Evolutionary conservation across 176 grass and related monocot genomes (phyloP).

Genomic region (Rhynchospora breviuscula): DNA sequence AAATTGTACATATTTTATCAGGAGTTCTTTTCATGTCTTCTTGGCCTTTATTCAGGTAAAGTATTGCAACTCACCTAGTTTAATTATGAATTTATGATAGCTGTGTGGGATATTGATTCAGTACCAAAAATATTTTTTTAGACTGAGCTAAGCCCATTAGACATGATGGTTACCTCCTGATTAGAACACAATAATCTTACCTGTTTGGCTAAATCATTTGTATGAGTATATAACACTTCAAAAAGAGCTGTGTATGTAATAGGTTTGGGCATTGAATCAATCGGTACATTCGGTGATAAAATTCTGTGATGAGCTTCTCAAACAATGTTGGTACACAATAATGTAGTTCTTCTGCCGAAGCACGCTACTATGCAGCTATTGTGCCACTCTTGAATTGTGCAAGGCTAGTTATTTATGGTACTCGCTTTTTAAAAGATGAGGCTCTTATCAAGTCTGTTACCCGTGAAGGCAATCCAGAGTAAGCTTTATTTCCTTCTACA

Average conservation of each 20-base stretch:
- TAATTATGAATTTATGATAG: neutral
- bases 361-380: slow-evolving; percentile 72
- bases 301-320: neutral
- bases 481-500: slow-evolving; percentile 20
- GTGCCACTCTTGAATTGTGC: slow-evolving; percentile 61
- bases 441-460: slow-evolving; percentile 81
- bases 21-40: slow-evolving; percentile 83
- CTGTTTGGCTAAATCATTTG: neutral
- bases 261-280: neutral
- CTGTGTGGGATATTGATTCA: neutral
- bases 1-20: slow-evolving; percentile 77
- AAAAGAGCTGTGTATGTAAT: neutral
- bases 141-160: neutral
- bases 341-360: slow-evolving; percentile 46
- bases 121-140: neutral
- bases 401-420: slow-evolving; percentile 65
- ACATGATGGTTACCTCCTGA: neutral
- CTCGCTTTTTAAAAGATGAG: slow-evolving; percentile 50
- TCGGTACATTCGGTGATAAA: neutral
- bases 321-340: neutral
- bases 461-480: slow-evolving; percentile 92
- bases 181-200: neutral
- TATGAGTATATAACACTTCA: neutral
- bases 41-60: slow-evolving; percentile 86
- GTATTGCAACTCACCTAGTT: neutral